Evolutionary conservation across 495 filamentous ascomycete species (phyloP).

Genomic region (Xylaria sp.): DNA sequence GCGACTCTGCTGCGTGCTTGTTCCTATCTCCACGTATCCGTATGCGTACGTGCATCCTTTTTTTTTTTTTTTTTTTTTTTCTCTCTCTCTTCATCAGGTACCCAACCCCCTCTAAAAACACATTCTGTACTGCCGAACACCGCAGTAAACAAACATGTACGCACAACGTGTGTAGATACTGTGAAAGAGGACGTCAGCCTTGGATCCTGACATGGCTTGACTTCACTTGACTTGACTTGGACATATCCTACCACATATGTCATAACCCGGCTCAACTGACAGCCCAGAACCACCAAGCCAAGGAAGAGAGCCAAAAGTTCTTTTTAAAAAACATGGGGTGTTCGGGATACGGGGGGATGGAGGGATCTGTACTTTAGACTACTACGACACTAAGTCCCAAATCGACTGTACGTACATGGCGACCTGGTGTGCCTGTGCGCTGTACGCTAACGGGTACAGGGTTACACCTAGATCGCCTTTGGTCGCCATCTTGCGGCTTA

Average conservation of each 20-base stretch:
- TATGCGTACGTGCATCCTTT: background rate
- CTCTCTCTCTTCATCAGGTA: too few relatives aligned
- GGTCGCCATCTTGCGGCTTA: background rate
- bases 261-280: background rate
- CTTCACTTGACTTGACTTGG: background rate
- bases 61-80: background rate
- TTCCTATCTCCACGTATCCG: background rate
- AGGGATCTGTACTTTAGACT: too few relatives aligned
- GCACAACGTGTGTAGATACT: background rate
- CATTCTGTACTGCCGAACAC: too few relatives aligned
- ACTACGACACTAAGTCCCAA: too few relatives aligned
- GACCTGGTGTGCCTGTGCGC: background rate
- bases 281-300: conserved; percentile 6
- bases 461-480: conserved; percentile 6
- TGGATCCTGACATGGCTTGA: too few relatives aligned
- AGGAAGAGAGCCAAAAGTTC: conserved; percentile 10
- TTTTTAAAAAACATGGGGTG: conserved; percentile 10
- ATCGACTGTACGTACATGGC: background rate
- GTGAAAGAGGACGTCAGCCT: background rate
- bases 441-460: background rate
- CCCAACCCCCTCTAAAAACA: too few relatives aligned
- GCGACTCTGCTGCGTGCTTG: background rate
- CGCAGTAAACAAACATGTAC: background rate
- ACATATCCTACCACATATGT: conserved; percentile 16
- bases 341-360: conserved; percentile 1